A percentile compares a stretch with the other conserved stretches of the same genome.
phyloP scores from a whole-genome alignment of 2,329 filamentous ascomycete genomes.

The Paracoccidioides brasiliensis region DNA sequence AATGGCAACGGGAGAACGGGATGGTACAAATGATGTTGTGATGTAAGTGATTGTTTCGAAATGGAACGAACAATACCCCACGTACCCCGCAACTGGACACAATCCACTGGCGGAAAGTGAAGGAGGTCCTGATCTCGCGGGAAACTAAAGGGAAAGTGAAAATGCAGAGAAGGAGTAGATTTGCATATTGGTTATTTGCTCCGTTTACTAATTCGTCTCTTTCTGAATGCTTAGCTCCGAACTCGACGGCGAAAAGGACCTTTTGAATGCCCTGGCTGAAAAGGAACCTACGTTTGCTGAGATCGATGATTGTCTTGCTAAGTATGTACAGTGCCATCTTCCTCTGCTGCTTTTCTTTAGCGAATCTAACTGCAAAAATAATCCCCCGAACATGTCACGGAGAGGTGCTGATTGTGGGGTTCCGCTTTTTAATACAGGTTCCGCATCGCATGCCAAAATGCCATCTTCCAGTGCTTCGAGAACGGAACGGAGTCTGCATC shows the following conservation, averaged over 20 bases:
- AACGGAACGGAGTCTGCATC: conserved; percentile 6
- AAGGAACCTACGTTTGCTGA: conserved; percentile 38
- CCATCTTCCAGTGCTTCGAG: conserved; percentile 53
- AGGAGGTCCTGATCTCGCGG: background rate
- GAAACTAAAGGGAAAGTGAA: background rate
- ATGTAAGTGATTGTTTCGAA: background rate
- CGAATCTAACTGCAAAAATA: background rate
- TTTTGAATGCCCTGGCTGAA: conserved; percentile 37
- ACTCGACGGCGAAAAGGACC: conserved; percentile 36
- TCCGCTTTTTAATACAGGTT: conserved; percentile 41
- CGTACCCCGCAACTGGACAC: background rate
- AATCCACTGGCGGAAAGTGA: background rate
- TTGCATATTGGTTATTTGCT: background rate
- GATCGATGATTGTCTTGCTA: conserved; percentile 33
- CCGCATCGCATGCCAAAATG: conserved; percentile 57
- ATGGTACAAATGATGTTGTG: background rate
- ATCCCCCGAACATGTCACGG: background rate
- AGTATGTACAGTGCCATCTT: conserved; percentile 19
- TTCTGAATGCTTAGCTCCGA: conserved; percentile 20
- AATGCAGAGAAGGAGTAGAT: background rate
- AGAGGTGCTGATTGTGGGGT: conserved; percentile 2
- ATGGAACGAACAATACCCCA: background rate
- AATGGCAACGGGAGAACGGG: background rate
- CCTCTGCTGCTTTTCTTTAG: background rate
- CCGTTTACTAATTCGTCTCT: background rate